Conservation (phyloP, 345 rosid genomes). For the Garcia nutans region DNA sequence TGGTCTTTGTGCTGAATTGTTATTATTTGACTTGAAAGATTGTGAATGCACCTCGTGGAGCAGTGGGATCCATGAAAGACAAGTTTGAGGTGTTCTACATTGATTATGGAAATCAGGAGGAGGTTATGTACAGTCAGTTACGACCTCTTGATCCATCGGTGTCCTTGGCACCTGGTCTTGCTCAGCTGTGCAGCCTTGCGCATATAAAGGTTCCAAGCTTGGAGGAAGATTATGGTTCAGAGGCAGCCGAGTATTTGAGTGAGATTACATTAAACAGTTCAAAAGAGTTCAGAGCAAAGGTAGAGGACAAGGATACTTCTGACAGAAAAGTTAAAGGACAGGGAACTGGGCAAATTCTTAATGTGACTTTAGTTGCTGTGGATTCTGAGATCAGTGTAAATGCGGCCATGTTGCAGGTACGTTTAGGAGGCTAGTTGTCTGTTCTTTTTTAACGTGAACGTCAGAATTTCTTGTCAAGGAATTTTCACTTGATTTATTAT, state of each 20-base stretch:
- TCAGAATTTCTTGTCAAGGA: not conserved
- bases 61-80: slow-evolving; percentile 61
- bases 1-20: not conserved
- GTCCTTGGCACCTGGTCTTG: slow-evolving; percentile 70
- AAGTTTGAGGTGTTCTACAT: slow-evolving; percentile 93
- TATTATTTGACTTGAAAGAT: slow-evolving; percentile 42
- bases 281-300: slow-evolving; percentile 68
- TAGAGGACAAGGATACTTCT: slow-evolving; percentile 84
- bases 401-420: slow-evolving; percentile 86
- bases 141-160: slow-evolving; percentile 79
- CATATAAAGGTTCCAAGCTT: slow-evolving; percentile 80
- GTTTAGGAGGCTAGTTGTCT: slow-evolving; percentile 1
- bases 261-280: slow-evolving; percentile 53
- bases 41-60: slow-evolving; percentile 80
- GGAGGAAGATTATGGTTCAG: slow-evolving; percentile 81
- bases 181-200: slow-evolving; percentile 94
- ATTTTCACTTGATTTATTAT: not conserved
- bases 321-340: slow-evolving; percentile 94
- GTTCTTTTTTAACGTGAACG: not conserved
- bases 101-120: slow-evolving; percentile 94
- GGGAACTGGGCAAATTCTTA: slow-evolving; percentile 75
- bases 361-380: slow-evolving; percentile 66
- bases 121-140: slow-evolving; percentile 62
- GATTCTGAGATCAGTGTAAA: slow-evolving; percentile 82
- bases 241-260: slow-evolving; percentile 81